phyloP scores from a whole-genome alignment of 2,329 filamentous ascomycete genomes.

The Aspergillus hiratsukae region DNA sequence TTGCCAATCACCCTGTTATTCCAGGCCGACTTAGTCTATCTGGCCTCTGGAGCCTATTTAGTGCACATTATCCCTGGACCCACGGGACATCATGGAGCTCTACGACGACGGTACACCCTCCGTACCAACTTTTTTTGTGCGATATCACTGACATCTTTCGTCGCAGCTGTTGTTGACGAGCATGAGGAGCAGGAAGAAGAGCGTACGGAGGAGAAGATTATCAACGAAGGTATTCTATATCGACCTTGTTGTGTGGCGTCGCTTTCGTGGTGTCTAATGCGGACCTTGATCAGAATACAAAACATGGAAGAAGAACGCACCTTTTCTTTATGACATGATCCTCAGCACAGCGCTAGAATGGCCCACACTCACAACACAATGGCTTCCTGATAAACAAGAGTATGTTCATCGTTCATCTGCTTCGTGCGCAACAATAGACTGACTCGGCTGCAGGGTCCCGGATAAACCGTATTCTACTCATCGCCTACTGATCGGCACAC shows the following conservation, averaged over 20 bases:
- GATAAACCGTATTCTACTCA: constrained; percentile 86
- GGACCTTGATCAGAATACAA: constrained; percentile 73
- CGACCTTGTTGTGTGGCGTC: background rate
- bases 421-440: background rate
- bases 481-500: constrained; percentile 86
- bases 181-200: constrained; percentile 61
- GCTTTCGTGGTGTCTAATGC: constrained; percentile 1
- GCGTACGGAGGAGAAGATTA: constrained; percentile 76
- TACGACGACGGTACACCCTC: constrained; percentile 32
- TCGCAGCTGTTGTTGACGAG: constrained; percentile 32
- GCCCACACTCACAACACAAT: constrained; percentile 96
- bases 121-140: constrained; percentile 7
- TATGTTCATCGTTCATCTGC: constrained; percentile 29
- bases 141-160: constrained; percentile 15
- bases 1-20: background rate
- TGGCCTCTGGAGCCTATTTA: background rate
- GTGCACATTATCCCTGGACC: background rate
- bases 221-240: constrained; percentile 71
- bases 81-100: constrained; percentile 25
- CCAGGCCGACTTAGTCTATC: background rate
- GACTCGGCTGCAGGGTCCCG: constrained; percentile 51
- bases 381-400: constrained; percentile 93
- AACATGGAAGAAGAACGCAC: constrained; percentile 99
- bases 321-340: constrained; percentile 97
- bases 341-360: constrained; percentile 91